Conservation (phyloP, 768 basidiomycete species). For the Mycena filopes region DNA sequence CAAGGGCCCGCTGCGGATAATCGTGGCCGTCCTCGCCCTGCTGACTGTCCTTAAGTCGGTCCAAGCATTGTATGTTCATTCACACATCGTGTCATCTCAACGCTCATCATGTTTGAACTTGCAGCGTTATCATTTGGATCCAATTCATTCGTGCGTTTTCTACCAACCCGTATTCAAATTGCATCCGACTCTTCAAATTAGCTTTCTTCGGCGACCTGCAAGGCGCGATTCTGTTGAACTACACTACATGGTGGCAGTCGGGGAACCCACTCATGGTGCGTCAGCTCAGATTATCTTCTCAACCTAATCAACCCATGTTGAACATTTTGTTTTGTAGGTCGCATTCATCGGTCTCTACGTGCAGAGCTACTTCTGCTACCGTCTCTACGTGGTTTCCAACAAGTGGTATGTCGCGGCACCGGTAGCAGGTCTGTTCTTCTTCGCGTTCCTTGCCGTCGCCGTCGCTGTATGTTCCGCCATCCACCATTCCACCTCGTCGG, state of each 20-base stretch:
- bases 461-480: constrained; percentile 14
- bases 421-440: constrained; percentile 10
- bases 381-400: constrained; percentile 19
- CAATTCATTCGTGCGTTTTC: too few relatives aligned
- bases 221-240: too few relatives aligned
- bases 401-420: constrained; percentile 12
- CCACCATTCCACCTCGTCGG: neutral
- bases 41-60: constrained; percentile 18
- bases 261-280: constrained; percentile 26
- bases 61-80: constrained; percentile 15
- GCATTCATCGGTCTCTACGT: constrained; percentile 25
- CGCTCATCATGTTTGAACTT: neutral
- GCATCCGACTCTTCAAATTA: too few relatives aligned
- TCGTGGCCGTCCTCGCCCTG: constrained; percentile 2
- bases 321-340: constrained; percentile 13
- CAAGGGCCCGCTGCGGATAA: neutral
- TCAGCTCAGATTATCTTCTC: neutral
- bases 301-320: constrained; percentile 3
- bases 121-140: constrained; percentile 20
- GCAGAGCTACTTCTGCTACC: constrained; percentile 15
- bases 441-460: constrained; percentile 13
- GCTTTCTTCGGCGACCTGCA: too few relatives aligned
- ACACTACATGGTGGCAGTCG: constrained; percentile 23
- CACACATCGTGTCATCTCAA: neutral
- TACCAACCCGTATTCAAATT: too few relatives aligned